Conservation (phyloP, 2,329 filamentous ascomycete species). For the Colletotrichum sp. region DNA sequence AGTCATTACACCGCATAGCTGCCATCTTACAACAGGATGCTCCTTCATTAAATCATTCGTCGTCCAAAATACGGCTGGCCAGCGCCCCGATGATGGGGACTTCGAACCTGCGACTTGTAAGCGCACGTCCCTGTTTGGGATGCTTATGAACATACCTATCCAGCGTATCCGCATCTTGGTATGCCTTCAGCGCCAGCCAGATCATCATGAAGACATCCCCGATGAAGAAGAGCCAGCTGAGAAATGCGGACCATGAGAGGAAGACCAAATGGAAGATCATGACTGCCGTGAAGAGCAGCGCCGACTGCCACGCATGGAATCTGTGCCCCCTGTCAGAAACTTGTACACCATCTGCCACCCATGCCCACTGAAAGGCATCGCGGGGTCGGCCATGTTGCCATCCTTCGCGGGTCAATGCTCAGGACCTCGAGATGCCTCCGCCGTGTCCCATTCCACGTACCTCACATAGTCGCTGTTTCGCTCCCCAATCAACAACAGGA, state of each 20-base stretch:
- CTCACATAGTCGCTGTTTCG: slow-evolving; percentile 97
- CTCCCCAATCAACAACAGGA: slow-evolving; percentile 84
- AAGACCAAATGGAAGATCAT: slow-evolving; percentile 85
- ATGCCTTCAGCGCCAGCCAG: slow-evolving; percentile 79
- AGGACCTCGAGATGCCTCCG: not conserved
- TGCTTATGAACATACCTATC: slow-evolving; percentile 53
- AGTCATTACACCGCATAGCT: not conserved
- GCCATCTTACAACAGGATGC: not conserved
- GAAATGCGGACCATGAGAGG: slow-evolving; percentile 75
- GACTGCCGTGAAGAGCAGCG: slow-evolving; percentile 76
- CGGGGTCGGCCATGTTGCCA: not conserved
- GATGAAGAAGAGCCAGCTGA: slow-evolving; percentile 84
- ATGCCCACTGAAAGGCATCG: not conserved
- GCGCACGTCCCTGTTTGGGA: slow-evolving; percentile 41
- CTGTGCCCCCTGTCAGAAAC: slow-evolving; percentile 43
- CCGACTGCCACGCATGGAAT: slow-evolving; percentile 96
- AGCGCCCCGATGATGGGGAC: slow-evolving; percentile 85
- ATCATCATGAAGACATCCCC: slow-evolving; percentile 78
- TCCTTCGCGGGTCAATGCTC: not conserved
- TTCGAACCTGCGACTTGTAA: slow-evolving; percentile 67
- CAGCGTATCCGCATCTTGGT: slow-evolving; percentile 76
- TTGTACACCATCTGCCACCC: not conserved
- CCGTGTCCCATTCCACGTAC: slow-evolving; percentile 49
- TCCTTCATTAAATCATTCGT: slow-evolving; percentile 57
- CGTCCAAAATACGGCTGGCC: slow-evolving; percentile 88